Evolutionary conservation across 177 flowering plant genomes (phyloP), one percentile per base, ranked within the genome.

Genomic region (Vitis hybrid): DNA sequence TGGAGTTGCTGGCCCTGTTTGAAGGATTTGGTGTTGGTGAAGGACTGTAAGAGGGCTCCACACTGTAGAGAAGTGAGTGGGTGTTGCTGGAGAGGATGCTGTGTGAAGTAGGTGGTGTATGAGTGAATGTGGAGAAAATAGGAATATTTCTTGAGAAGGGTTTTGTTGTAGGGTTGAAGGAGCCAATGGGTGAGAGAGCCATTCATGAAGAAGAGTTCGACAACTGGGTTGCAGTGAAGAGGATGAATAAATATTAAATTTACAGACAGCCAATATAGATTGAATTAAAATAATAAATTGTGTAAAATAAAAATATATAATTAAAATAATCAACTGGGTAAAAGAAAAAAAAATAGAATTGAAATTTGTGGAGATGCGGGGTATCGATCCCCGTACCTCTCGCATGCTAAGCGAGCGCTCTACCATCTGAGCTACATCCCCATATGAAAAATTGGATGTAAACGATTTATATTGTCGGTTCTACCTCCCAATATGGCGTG

Each of bases 401-500:
- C 82, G 77, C 82, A 79, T 79, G 82, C 82, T 76, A 79, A 79
- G 82, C 82, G 79, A 79, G 79, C 79, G 82, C 82, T 76, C 82
- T 79, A 76, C 82, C 82, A 40, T 40, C 48, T 40, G 48, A 40
- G 48, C 48, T 40, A 40, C 48, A 40, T 40, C 48, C 48, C 48
- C 48, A 4, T 0, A 21, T 21, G 27, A 24, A 24, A 24, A 24
- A 24, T 24, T 3, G 27, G 27, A 24, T 24, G 30, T 27, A 27
- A 3, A 27, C 30, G 0, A 0, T 0, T 0, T 3, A 27, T 27
- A 27, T 27, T 27, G 0, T 27, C 30, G 30, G 0, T 27, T 27
- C 30, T 27, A 27, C 0, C 4, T 27, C 30, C 30, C 0, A 27
- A 27, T 27, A 27, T 27, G 27, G 30, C 30, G 30, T 1, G 2